Evolutionary conservation across 2,329 filamentous ascomycete species (phyloP).

Genomic region (Ophiostoma perfectum): DNA sequence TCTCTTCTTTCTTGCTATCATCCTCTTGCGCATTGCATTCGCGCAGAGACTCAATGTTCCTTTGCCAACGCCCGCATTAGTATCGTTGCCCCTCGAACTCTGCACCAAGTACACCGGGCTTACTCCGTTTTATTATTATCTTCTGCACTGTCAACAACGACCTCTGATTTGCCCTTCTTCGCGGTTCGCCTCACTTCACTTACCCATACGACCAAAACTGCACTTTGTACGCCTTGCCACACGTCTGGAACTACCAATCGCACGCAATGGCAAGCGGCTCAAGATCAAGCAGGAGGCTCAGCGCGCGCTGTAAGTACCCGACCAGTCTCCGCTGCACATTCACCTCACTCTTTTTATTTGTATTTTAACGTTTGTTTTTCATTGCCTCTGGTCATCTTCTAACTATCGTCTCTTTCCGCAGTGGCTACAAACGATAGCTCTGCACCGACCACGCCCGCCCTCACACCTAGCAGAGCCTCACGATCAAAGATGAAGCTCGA

Average conservation of each 20-base stretch:
- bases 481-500: background rate
- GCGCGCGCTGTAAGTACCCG: conserved; percentile 17
- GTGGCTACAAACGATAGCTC: background rate
- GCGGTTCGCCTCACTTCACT: background rate
- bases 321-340: background rate
- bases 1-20: too few relatives aligned
- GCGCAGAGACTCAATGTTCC: background rate
- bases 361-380: background rate
- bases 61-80: background rate
- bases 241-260: background rate
- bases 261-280: conserved; percentile 3
- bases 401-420: background rate
- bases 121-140: too few relatives aligned
- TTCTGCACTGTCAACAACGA: background rate
- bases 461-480: conserved; percentile 13
- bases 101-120: background rate
- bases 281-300: conserved; percentile 16
- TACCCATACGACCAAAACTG: too few relatives aligned
- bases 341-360: too few relatives aligned
- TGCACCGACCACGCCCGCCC: conserved; percentile 13
- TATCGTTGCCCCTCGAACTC: background rate
- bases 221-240: background rate
- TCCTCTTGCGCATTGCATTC: too few relatives aligned
- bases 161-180: conserved; percentile 1
- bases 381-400: background rate